phyloP scores from a whole-genome alignment of 2,329 filamentous ascomycete species.

The Fusarium fracticaudum region DNA sequence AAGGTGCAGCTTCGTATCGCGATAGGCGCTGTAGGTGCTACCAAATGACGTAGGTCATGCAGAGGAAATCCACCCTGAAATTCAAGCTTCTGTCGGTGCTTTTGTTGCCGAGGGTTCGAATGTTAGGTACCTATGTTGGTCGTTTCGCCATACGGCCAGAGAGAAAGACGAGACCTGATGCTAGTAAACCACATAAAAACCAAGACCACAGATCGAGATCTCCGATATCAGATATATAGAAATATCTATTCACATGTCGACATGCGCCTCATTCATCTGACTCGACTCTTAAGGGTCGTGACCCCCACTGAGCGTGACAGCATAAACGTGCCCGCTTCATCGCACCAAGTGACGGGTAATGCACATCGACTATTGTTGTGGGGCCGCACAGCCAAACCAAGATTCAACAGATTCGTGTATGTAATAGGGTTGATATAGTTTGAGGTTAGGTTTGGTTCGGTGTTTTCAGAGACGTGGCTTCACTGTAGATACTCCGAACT shows the following conservation, averaged over 20 bases:
- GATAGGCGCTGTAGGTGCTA: conserved; percentile 35
- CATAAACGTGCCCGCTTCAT: conserved; percentile 21
- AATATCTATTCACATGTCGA: conserved; percentile 25
- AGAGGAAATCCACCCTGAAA: conserved; percentile 16
- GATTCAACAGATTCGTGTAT: not conserved
- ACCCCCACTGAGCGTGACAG: conserved; percentile 31
- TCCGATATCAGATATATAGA: conserved; percentile 13
- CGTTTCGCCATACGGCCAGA: not conserved
- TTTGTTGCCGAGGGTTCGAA: not conserved
- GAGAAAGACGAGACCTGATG: not conserved
- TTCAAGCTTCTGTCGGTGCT: conserved; percentile 24
- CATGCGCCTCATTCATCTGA: conserved; percentile 32
- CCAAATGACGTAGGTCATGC: conserved; percentile 40
- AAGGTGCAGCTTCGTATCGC: conserved; percentile 25
- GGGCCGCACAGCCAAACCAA: not conserved
- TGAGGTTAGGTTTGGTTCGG: not conserved
- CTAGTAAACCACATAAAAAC: not conserved
- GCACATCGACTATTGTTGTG: not conserved
- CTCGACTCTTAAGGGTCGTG: conserved; percentile 11
- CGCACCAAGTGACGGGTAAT: conserved; percentile 11
- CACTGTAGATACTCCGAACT: not conserved
- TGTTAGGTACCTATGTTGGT: not conserved
- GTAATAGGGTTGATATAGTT: not conserved
- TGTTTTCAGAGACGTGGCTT: not conserved
- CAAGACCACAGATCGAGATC: conserved; percentile 22